Evolutionary conservation across 441 rosid genomes (phyloP), one percentile per base, ranked within the genome.

Genomic region (Manihot esculenta): DNA sequence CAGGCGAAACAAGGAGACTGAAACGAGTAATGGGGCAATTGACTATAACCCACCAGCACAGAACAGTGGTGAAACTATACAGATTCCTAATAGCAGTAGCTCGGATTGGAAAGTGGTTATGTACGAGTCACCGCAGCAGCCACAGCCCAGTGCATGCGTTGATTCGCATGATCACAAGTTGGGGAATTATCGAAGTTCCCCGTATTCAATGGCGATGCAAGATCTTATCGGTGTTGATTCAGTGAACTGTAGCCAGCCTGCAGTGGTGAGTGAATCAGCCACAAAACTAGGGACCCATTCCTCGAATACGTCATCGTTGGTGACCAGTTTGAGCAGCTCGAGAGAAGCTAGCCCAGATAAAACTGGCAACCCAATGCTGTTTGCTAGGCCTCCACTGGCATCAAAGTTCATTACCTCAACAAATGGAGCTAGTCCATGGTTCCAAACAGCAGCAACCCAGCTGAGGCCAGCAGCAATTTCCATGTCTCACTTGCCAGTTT

Each of bases 271-370:
- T 18, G 86, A 81, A 47, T 73, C 84, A 5, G 66, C 35, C 17
- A 77, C 44, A 10, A 82, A 77, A 70, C 64, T 76, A 15, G 82
- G 82, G 20, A 60, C 71, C 41, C 87, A 79, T 61, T 78, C 82
- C 35, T 89, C 90, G 3, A 85, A 84, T 54, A 78, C 90, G 0
- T 83, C 91, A 0, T 89, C 95, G 0, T 33, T 89, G 75, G 88
- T 81, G 30, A 84, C 92, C 14, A 85, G 92, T 74, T 72, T 89
- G 65, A 78, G 83, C 82, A 86, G 87, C 74, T 87, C 91, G 30
- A 84, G 92, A 67, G 96, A 90, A 77, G 88, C 72, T 18, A 88
- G 90, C 73, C 94, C 90, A 0, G 96, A 88, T 61, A 86, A 75
- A 70, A 72, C 71, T 0, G 89, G 83, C 13, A 42, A 80, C 0